phyloP scores from a whole-genome alignment of 2,329 filamentous ascomycete species.

The Penicillium sp. region DNA sequence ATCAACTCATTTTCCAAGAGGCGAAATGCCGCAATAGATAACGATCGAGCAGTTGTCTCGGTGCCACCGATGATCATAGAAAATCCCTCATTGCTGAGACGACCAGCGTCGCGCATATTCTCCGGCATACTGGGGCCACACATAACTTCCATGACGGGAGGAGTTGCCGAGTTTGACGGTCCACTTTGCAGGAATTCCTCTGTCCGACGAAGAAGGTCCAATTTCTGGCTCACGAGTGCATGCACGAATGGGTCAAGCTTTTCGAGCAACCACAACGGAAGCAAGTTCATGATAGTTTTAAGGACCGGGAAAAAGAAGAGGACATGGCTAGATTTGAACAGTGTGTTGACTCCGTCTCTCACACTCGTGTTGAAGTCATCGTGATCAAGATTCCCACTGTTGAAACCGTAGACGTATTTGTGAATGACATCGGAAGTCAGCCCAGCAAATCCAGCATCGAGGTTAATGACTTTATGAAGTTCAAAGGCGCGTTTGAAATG shows the following conservation, averaged over 20 bases:
- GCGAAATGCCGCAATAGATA: slow-evolving; percentile 30
- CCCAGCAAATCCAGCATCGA: slow-evolving; percentile 25
- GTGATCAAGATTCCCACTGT: slow-evolving; percentile 33
- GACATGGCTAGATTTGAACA: slow-evolving; percentile 16
- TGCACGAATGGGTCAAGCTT: slow-evolving; percentile 11
- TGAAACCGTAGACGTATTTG: slow-evolving; percentile 36
- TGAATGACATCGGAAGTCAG: slow-evolving; percentile 39
- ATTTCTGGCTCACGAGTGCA: slow-evolving; percentile 17
- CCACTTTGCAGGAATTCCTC: slow-evolving; percentile 7
- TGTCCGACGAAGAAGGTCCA: slow-evolving; percentile 9
- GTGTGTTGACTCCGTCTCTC: slow-evolving; percentile 19
- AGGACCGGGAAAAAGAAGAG: slow-evolving; percentile 25
- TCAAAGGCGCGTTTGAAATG: slow-evolving; percentile 11
- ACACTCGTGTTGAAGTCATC: slow-evolving; percentile 24
- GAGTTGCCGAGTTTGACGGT: background rate
- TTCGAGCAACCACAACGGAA: slow-evolving; percentile 9
- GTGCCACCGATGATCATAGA: slow-evolving; percentile 40
- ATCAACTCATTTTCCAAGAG: slow-evolving; percentile 21
- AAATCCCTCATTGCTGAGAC: slow-evolving; percentile 41
- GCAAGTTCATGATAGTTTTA: slow-evolving; percentile 14
- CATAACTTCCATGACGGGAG: slow-evolving; percentile 17
- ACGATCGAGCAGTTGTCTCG: slow-evolving; percentile 36
- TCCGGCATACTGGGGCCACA: slow-evolving; percentile 15
- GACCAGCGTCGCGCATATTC: slow-evolving; percentile 19
- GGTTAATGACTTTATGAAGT: slow-evolving; percentile 14